Percentiles rank a stretch among this genome's conserved stretches.
Conservation (phyloP, 805 yeast genomes). For the Candida patagonica region DNA sequence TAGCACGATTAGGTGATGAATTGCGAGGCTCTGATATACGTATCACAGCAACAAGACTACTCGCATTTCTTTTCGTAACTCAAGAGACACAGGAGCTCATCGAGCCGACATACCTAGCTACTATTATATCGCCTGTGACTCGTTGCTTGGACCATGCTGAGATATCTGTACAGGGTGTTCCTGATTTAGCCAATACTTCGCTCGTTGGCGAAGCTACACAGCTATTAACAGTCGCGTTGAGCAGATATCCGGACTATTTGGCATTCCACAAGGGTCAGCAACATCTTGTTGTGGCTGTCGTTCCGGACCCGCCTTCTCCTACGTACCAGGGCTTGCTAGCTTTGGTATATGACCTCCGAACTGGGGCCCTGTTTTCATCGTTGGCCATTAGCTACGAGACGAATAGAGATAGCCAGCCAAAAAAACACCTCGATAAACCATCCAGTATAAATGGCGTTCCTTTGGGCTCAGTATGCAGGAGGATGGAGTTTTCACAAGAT, state of each 20-base stretch:
- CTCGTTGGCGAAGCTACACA: constrained; percentile 16
- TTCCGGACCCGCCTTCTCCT: constrained; percentile 2
- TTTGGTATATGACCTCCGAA: constrained; percentile 17
- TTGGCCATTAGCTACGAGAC: constrained; percentile 6
- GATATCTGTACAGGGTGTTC: constrained; percentile 7
- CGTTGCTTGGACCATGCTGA: constrained; percentile 14
- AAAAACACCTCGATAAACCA: background rate
- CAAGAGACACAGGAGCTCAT: constrained; percentile 4
- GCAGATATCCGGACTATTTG: constrained; percentile 12
- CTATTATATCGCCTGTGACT: constrained; percentile 13
- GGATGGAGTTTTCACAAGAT: constrained; percentile 14
- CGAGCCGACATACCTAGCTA: constrained; percentile 11
- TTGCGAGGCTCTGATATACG: constrained; percentile 8
- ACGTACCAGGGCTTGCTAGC: constrained; percentile 7
- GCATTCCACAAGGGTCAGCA: constrained; percentile 20
- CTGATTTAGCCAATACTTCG: constrained; percentile 11
- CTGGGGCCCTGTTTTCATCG: constrained; percentile 13
- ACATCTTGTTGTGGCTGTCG: constrained; percentile 13
- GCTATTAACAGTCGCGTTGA: constrained; percentile 14
- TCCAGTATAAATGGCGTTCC: background rate
- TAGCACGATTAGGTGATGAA: constrained; percentile 11
- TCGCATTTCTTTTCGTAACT: constrained; percentile 10
- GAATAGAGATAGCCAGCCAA: background rate
- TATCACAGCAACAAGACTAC: constrained; percentile 15
- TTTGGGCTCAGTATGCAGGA: constrained; percentile 3